Base-by-base conservation (phyloP, 2,329 filamentous ascomycete species). In the Dactylonectria macrodidyma region DNA sequence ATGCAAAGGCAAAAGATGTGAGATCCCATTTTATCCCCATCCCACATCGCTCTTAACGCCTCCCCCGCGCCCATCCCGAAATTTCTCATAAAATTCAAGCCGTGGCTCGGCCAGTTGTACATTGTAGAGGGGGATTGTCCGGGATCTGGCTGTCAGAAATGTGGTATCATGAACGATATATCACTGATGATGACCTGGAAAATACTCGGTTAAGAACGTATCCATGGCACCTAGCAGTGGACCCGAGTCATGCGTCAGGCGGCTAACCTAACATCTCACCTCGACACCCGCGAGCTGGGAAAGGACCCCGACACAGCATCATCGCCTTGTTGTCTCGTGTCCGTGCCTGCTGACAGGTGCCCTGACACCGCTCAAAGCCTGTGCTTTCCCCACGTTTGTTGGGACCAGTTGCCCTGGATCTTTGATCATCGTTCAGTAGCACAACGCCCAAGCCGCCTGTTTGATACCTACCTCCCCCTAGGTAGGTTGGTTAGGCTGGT, bases 1-100 rank as follows among this genome's bases (percentile, higher is more conserved):
- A 75, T 75, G 74, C 71, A 67, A 76, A 72, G 61, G 57, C 19
- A 34, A 63, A 61, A 66, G 52, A 24, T 24, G 14, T 46, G 19
- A 22, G 22, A 50, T 59, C 59, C 24, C 24, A 14, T n/a, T 36
- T 34, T 38, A 41, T 46, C 61, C 61, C 61, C 54, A 30, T 59
- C 36, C 60, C 54, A 16, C 33, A 26, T 46, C 54, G 10, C 60
- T 55, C 24, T 44, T 19, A 26, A 26, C 36, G 38, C 34, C 62
- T 38, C 33, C 30, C 10, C 52, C 50, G 19, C 22, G 59, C 33
- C 24, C 36, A n/a, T 26, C 57, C 58, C 41, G 14, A 44, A 44
- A 44, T 44, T 16, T 19, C 41, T 44, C n/a, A 36, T 36, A 10
- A 19, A 16, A 50, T 36, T 36, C 33, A 3, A 11, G 33, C 50